Evolutionary conservation across 2,329 filamentous ascomycete species (phyloP).

Genomic region (Atkinsonella hypoxylon): DNA sequence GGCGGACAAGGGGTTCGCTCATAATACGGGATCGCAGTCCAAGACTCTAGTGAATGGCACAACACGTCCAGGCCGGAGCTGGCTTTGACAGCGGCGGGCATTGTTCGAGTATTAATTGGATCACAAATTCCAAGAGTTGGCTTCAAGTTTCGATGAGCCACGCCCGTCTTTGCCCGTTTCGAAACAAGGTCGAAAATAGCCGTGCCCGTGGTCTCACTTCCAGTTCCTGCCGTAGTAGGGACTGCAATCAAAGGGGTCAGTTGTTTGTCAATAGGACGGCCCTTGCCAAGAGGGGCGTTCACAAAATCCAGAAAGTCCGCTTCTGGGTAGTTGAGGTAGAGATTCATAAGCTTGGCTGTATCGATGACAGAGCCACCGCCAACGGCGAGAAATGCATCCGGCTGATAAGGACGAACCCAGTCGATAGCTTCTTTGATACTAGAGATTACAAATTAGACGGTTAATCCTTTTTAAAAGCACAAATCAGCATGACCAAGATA

Average conservation of each 20-base stretch:
- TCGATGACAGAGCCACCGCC: constrained; percentile 89
- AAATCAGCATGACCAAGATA: not conserved
- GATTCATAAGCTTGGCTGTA: constrained; percentile 96
- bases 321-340: constrained; percentile 82
- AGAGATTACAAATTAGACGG: not conserved
- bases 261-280: constrained; percentile 59
- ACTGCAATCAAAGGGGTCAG: constrained; percentile 70
- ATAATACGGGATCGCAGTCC: constrained; percentile 92
- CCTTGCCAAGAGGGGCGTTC: constrained; percentile 84
- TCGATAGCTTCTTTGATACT: constrained; percentile 83
- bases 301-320: constrained; percentile 96
- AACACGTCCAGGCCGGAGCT: constrained; percentile 87
- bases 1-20: constrained; percentile 72
- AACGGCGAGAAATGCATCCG: constrained; percentile 87
- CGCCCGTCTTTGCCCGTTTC: constrained; percentile 86
- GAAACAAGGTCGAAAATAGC: constrained; percentile 94
- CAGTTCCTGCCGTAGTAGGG: constrained; percentile 73
- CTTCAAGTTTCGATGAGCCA: constrained; percentile 91
- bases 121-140: constrained; percentile 82
- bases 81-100: constrained; percentile 90
- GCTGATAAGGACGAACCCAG: constrained; percentile 66
- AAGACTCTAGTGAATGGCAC: constrained; percentile 90
- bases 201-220: constrained; percentile 91
- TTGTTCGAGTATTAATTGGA: constrained; percentile 84
- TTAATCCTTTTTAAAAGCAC: not conserved